Conservation (phyloP, 768 basidiomycete genomes). For the Arthromyces matolae region DNA sequence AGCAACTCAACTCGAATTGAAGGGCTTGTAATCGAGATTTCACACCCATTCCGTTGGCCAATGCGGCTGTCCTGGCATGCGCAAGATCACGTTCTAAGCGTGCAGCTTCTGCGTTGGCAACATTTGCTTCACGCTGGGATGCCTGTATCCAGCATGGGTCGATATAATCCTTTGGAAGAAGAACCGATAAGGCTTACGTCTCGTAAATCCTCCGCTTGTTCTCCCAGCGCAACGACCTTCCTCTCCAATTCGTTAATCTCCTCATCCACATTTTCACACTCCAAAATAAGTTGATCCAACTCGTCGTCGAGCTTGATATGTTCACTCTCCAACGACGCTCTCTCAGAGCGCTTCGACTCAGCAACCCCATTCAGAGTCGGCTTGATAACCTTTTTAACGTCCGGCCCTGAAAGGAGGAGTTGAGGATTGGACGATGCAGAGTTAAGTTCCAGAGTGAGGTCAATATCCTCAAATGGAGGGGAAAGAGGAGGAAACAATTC, state of each 20-base stretch:
- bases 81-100: conserved; percentile 70
- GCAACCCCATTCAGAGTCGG: conserved; percentile 72
- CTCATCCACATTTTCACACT: conserved; percentile 80
- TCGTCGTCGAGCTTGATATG: conserved; percentile 80
- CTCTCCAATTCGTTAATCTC: conserved; percentile 72
- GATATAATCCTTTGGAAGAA: background rate
- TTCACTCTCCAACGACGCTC: conserved; percentile 70
- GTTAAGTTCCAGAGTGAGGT: conserved; percentile 81
- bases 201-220: conserved; percentile 77
- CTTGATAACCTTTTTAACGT: conserved; percentile 70
- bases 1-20: conserved; percentile 63
- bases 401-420: conserved; percentile 62
- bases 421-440: conserved; percentile 68
- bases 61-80: conserved; percentile 69
- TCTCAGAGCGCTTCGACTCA: conserved; percentile 67
- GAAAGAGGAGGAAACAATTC: conserved; percentile 76
- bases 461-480: conserved; percentile 64
- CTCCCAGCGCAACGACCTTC: conserved; percentile 63
- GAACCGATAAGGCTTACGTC: conserved; percentile 48
- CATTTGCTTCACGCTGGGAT: conserved; percentile 69
- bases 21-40: conserved; percentile 73
- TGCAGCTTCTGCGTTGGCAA: conserved; percentile 61
- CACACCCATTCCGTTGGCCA: conserved; percentile 79
- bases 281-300: conserved; percentile 68
- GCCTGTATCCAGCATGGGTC: conserved; percentile 40